Evolutionary conservation across 495 filamentous ascomycete genomes (phyloP), one percentile per base, ranked within the genome.

Genomic region (Beverwykella pulmonaria): DNA sequence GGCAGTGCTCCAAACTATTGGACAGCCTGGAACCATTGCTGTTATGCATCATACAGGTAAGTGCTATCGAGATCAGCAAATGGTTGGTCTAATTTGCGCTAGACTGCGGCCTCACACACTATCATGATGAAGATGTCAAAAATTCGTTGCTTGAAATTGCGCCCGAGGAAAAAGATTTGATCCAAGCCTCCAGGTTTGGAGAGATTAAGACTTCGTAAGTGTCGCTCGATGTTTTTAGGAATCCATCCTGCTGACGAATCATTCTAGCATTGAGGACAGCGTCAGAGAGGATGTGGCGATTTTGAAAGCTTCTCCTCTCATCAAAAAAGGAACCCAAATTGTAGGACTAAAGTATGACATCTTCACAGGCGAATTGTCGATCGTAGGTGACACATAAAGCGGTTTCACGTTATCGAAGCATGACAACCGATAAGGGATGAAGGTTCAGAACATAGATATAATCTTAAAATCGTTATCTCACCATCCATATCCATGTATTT

Each of bases 301-400:
- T 1, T 25, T 76, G 26, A 60, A 58, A 55, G 65, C 67, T 15
- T 74, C 71, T 10, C 74, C 74, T 8, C 68, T 75, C 34, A 74
- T 76, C 34, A 64, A 53, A 25, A 73, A 71, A 36, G 58, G 50
- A 1, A 75, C 68, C 1, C 66, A 68, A 49, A 68, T 76, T 27
- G 69, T 76, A 17, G 74, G 74, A 4, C 29, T 76, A 17, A 73
- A 74, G 59, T 72, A 70, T 25, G 74, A 76, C 59, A 72, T 74
- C 30, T 22, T 26, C 10, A 76, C 61, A 22, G 74, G 74, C 0
- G 48, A 30, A 23, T 52, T 68, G 3, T 19, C 23, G 36, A 57
- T 58, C 10, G 55, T 68, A 15, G 59, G 52, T n/a, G n/a, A n/a
- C n/a, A n/a, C n/a, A n/a, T n/a, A n/a, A n/a, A n/a, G n/a, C n/a